phyloP scores from a whole-genome alignment of 139 green algal species.

The Chlamydomonas schloesseri region DNA sequence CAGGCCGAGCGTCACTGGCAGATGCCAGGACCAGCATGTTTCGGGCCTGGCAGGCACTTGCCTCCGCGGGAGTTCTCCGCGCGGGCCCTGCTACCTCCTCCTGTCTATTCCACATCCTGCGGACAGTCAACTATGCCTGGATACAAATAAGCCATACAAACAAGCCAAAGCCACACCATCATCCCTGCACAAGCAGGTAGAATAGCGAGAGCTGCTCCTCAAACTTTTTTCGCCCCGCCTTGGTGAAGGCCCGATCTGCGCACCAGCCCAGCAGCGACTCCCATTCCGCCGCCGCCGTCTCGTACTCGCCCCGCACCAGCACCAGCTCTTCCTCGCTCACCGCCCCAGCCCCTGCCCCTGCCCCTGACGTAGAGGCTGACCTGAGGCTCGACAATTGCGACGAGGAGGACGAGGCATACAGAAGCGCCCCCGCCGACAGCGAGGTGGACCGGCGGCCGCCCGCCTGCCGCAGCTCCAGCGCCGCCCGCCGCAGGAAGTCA shows the following conservation, averaged over 20 bases:
- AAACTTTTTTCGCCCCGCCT: neutral
- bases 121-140: too few species aligned
- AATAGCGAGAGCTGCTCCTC: constrained; percentile 33
- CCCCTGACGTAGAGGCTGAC: too few species aligned
- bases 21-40: too few species aligned
- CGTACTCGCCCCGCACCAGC: constrained; percentile 26
- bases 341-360: neutral
- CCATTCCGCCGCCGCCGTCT: constrained; percentile 16
- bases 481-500: neutral
- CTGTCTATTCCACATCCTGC: too few species aligned
- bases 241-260: constrained; percentile 18
- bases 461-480: neutral
- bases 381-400: too few species aligned
- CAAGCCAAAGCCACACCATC: neutral
- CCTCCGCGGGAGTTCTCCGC: too few species aligned
- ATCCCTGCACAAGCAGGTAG: constrained; percentile 16
- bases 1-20: too few species aligned
- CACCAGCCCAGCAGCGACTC: constrained; percentile 26
- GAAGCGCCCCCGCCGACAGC: too few species aligned
- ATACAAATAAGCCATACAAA: too few species aligned
- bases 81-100: too few species aligned
- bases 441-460: neutral
- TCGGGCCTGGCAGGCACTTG: too few species aligned
- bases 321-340: neutral
- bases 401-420: too few species aligned